Conservation (phyloP, 805 yeast species). For the Candida endomychidarum region DNA sequence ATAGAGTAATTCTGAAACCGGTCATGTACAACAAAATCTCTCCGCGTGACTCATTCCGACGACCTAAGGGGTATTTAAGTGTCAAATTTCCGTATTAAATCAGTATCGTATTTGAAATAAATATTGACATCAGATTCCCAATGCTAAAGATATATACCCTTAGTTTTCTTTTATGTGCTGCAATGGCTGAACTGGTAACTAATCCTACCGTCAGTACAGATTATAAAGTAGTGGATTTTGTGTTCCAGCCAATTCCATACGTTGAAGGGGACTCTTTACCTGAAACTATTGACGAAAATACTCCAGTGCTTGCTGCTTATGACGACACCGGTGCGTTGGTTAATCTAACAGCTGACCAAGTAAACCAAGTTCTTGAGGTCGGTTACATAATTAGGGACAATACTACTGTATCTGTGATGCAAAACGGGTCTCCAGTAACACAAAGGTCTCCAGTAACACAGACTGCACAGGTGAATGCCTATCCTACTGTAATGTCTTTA, state of each 20-base stretch:
- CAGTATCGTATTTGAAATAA: constrained; percentile 3
- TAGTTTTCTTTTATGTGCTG: constrained; percentile 4
- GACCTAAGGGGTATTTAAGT: constrained; percentile 3
- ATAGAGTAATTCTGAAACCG: too few relatives aligned
- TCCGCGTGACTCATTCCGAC: too few relatives aligned
- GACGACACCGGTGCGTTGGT: constrained; percentile 6
- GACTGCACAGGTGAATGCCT: constrained; percentile 3
- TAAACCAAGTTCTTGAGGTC: constrained; percentile 5
- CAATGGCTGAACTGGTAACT: constrained; percentile 4
- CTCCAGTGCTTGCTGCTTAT: constrained; percentile 6
- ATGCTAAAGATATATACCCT: constrained; percentile 4
- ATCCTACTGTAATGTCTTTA: neutral
- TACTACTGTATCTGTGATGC: too few relatives aligned
- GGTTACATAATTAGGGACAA: too few relatives aligned
- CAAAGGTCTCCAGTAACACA: constrained; percentile 5
- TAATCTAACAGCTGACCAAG: constrained; percentile 4
- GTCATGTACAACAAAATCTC: too few relatives aligned
- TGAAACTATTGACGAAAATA: constrained; percentile 4
- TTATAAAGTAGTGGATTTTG: constrained; percentile 4
- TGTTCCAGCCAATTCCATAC: constrained; percentile 4
- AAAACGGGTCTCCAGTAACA: too few relatives aligned
- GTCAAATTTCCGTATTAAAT: constrained; percentile 2
- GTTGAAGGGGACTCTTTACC: constrained; percentile 3
- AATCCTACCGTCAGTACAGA: constrained; percentile 3
- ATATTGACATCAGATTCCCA: constrained; percentile 3